A percentile compares a stretch with the other conserved stretches of the same genome.
phyloP scores from a whole-genome alignment of 805 yeast genomes.

The Ogataea salicorniae region DNA sequence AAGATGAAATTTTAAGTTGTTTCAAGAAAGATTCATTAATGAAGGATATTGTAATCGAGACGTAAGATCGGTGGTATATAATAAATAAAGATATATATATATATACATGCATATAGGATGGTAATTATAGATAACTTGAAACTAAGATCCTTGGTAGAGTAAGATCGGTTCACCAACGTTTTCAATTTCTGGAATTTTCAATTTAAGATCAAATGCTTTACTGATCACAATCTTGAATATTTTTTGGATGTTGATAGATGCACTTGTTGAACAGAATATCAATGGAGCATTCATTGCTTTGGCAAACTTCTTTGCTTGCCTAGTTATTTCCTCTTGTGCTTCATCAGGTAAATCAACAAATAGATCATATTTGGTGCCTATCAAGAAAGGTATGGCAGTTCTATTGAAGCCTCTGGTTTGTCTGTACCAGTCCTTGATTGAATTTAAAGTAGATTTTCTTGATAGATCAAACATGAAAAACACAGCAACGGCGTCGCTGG shows the following conservation, averaged over 20 bases:
- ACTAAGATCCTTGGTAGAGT: constrained; percentile 42
- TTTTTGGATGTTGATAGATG: constrained; percentile 88
- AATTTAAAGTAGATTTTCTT: constrained; percentile 75
- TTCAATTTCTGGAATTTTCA: constrained; percentile 78
- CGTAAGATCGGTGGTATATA: constrained; percentile 1
- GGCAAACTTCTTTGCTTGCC: constrained; percentile 79
- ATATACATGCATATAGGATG: not conserved
- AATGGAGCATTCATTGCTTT: constrained; percentile 81
- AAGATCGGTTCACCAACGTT: constrained; percentile 90
- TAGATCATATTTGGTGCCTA: constrained; percentile 90
- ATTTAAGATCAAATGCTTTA: constrained; percentile 80
- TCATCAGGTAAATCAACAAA: constrained; percentile 73
- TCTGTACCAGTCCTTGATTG: constrained; percentile 92
- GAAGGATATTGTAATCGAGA: constrained; percentile 24
- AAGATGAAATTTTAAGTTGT: constrained; percentile 60
- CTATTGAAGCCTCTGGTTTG: constrained; percentile 86
- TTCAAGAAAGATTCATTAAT: constrained; percentile 52
- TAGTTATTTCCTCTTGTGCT: constrained; percentile 81
- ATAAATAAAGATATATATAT: not conserved
- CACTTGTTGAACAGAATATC: constrained; percentile 86
- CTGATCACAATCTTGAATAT: constrained; percentile 87
- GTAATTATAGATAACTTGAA: not conserved
- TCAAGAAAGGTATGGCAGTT: constrained; percentile 84
- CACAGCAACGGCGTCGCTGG: constrained; percentile 88
- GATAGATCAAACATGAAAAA: constrained; percentile 88